Percentiles rank a stretch among this genome's conserved stretches.
Conservation (phyloP, 2,329 filamentous ascomycete genomes). For the Colletotrichum musae region DNA sequence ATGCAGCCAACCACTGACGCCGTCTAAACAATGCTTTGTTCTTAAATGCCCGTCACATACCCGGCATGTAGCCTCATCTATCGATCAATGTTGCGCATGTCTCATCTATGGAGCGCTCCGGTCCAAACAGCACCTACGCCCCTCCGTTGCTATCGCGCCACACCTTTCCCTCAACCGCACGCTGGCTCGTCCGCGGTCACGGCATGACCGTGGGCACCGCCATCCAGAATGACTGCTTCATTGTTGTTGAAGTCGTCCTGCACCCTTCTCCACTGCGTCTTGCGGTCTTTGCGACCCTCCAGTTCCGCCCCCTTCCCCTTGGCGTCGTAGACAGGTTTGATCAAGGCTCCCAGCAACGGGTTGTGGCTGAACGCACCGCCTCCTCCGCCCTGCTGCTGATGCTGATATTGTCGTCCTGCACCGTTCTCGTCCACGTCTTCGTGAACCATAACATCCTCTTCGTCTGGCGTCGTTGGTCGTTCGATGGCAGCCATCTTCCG, state of each 20-base stretch:
- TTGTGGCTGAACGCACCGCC: slow-evolving; percentile 78
- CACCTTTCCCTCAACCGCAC: slow-evolving; percentile 47
- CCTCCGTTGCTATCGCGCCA: neutral
- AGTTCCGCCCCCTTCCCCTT: slow-evolving; percentile 65
- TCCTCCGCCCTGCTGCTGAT: slow-evolving; percentile 42
- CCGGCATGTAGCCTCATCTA: neutral
- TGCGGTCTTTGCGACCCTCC: slow-evolving; percentile 59
- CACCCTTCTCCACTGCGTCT: slow-evolving; percentile 69
- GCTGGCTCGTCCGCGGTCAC: slow-evolving; percentile 55
- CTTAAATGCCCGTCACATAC: neutral
- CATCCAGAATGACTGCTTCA: slow-evolving; percentile 71
- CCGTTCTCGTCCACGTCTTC: slow-evolving; percentile 48
- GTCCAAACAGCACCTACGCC: neutral
- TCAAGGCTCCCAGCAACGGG: slow-evolving; percentile 75
- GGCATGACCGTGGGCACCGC: slow-evolving; percentile 63
- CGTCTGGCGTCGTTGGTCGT: slow-evolving; percentile 67
- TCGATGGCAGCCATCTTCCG: slow-evolving; percentile 77
- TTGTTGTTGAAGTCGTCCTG: slow-evolving; percentile 74
- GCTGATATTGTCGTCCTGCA: neutral
- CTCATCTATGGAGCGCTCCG: slow-evolving; percentile 14
- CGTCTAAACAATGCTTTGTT: slow-evolving; percentile 20
- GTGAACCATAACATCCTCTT: slow-evolving; percentile 44
- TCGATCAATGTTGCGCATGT: neutral
- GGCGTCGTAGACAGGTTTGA: slow-evolving; percentile 73
- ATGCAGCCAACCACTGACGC: slow-evolving; percentile 5